Evolutionary conservation across 129 eudicot genomes (phyloP), one percentile per base, ranked within the genome.

Genomic region (Arctium minus): DNA sequence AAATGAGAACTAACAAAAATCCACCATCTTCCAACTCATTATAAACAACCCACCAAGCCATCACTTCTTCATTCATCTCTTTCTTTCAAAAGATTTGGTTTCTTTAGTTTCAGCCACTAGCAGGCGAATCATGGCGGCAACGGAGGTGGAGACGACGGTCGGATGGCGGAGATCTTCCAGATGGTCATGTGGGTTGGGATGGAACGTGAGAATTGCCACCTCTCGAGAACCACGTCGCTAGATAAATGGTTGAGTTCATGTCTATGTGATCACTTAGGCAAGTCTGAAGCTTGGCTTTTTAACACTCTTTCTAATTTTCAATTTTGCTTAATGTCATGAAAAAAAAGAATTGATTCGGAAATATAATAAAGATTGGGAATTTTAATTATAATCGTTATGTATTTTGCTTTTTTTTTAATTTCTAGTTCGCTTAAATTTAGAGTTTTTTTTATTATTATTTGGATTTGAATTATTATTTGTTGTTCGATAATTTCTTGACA

Each of bases 201-300:
- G 83, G 83, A 79, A 79, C 72, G 84, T 79, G 53, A 74, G 87
- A 36, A 73, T 79, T 17, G 84, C 84, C 3, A 72, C 87, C 72
- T 84, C 87, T 18, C 80, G 87, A 48, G 87, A 84, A 74, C 72
- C 9, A 73, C 8, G 18, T 22, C 5, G n/a, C 3, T 13, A 44
- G 76, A 65, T 60, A 62, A 73, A 42, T 50, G 29, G 33, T 79
- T 84, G 74, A 84, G 65, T 84, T 79, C 72, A 65, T 84, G 84
- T 84, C 87, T 84, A 79, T 79, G 83, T 84, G 80, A 79, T 84
- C 87, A 79, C 80, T 84, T 84, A 84, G 87, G 87, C 87, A 84
- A 84, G 87, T 84, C 84, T 84, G 84, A 84, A 79, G 80, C 87
- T 84, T 84, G 87, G 87, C 87, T 84, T 64, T 84, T 84, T 72